Base-by-base conservation (phyloP, 1,139 yeast genomes). In the Debaryomyces sp. region DNA sequence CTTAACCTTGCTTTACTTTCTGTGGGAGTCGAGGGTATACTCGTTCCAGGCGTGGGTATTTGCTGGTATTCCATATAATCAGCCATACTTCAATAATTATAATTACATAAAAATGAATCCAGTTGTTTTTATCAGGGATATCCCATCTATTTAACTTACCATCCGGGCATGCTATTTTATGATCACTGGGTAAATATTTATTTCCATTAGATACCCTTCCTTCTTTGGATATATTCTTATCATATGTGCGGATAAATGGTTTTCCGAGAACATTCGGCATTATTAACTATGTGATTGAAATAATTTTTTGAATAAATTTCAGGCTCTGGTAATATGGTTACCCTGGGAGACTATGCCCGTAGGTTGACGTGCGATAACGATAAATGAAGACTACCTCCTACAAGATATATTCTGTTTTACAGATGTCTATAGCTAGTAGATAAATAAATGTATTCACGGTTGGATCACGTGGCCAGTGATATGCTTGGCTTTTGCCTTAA, bases 221-320 rank as follows among this genome's bases (percentile, higher is more conserved):
- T 22, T 6, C 38, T 22, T 21, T 21, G 38, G 38, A 21, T 37
- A 37, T 24, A 37, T 5, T 22, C 41, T 26, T 37, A 37, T 37
- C 41, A 37, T 23, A 32, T 8, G 9, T 32, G 6, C 41, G 41
- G 41, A 37, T 37, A 23, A 37, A 37, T 26, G 17, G 41, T 37
- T 24, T 37, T 37, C 41, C 41, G 41, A 37, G 41, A 37, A 35
- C 26, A 21, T 34, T 34, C 24, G 26, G 34, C 34, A 8, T 27
- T 40, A 1, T 27, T 6, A 33, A 17, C 22, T 15, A 9, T 13
- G 17, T 13, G 10, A 18, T 32, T 12, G 22, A 17, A 27, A 27
- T 6, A 12, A 5, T 12, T 4, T 12, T 27, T 12, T 8, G 22
- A 10, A 9, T 4, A 10, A 32, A 32, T 32, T 15, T 10, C 12